A percentile compares a stretch with the other conserved stretches of the same genome.
Conservation (phyloP, 495 filamentous ascomycete genomes). For the Tetracladium setigerum region DNA sequence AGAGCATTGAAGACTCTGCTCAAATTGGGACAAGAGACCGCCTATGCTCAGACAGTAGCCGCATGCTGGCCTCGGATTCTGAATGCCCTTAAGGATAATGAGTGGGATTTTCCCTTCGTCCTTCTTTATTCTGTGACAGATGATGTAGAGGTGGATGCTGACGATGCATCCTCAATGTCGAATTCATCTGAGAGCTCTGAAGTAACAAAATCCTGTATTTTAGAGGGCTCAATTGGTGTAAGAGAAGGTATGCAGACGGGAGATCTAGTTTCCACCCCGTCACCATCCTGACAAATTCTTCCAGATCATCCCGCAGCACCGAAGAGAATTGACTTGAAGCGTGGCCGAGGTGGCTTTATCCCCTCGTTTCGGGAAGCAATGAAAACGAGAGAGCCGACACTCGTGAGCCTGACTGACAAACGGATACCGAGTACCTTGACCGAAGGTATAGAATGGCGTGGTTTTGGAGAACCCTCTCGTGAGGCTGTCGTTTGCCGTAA, state of each 20-base stretch:
- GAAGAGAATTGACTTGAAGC: slow-evolving; percentile 43
- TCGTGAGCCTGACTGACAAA: slow-evolving; percentile 8
- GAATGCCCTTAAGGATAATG: slow-evolving; percentile 49
- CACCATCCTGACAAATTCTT: no score
- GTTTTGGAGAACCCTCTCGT: slow-evolving; percentile 52
- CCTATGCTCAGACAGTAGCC: slow-evolving; percentile 54
- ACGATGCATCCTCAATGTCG: background rate
- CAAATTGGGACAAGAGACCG: slow-evolving; percentile 58
- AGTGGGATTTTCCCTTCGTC: slow-evolving; percentile 52
- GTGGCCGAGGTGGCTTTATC: slow-evolving; percentile 52
- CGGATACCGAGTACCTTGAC: slow-evolving; percentile 21
- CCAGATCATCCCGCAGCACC: slow-evolving; percentile 16
- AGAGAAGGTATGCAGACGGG: slow-evolving; percentile 40
- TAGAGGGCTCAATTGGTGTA: slow-evolving; percentile 54
- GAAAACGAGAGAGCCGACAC: slow-evolving; percentile 37
- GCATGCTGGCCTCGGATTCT: slow-evolving; percentile 50
- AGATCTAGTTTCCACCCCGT: slow-evolving; percentile 34
- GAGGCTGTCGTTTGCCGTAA: slow-evolving; percentile 53
- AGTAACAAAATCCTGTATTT: slow-evolving; percentile 6
- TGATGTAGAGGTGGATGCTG: slow-evolving; percentile 24
- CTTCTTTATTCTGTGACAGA: slow-evolving; percentile 56
- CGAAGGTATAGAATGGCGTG: slow-evolving; percentile 35
- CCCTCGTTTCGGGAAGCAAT: slow-evolving; percentile 59
- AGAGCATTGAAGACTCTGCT: slow-evolving; percentile 51
- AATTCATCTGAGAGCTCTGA: slow-evolving; percentile 3